Base-by-base conservation (phyloP, 768 basidiomycete genomes). In the Suillus lakei region DNA sequence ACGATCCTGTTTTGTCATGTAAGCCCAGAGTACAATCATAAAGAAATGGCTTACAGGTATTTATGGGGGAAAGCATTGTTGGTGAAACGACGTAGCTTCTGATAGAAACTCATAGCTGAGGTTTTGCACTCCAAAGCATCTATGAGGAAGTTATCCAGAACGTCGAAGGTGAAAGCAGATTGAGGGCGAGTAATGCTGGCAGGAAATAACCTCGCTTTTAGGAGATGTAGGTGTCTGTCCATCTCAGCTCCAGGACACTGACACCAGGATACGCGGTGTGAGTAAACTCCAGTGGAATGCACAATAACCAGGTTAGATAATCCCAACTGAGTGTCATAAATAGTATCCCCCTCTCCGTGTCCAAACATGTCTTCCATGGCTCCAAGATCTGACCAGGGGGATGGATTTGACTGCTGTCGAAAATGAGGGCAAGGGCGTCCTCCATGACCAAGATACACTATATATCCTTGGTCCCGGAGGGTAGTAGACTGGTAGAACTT, bases 371-470 rank as follows among this genome's bases (percentile, higher is more conserved):
- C 34, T 36, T 36, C 32, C 56, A 59, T 59, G 34, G 50, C 7
- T 28, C 9, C 28, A 30, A 51, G 50, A 51, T 51, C 28, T 28
- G 7, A 16, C 50, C 28, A 51, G 28, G 28, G 50, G 4, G 50
- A 51, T 8, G 15, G 50, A 4, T 51, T 9, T 5, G 16, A 18
- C 15, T 28, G 50, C 15, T 51, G 28, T 2, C 4, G 18, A 0
- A 10, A 4, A 53, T 55, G 21, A 10, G 72, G 75, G 34, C 73
- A 75, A 0, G 63, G 62, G 0, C 50, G 4, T 0, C 73, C 72
- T 4, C 66, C 39, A 61, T 77, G 76, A 0, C 76, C 74, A 2
- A 71, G 41, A 51, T 70, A 67, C 8, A 71, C 39, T 7, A 67
- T 67, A 4, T 69, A 34, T 0, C 74, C 72, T 1, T 70, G 64